Evolutionary conservation across 345 rosid species (phyloP), one percentile per base, ranked within the genome.

Genomic region (Excoecaria cochinchinensis): DNA sequence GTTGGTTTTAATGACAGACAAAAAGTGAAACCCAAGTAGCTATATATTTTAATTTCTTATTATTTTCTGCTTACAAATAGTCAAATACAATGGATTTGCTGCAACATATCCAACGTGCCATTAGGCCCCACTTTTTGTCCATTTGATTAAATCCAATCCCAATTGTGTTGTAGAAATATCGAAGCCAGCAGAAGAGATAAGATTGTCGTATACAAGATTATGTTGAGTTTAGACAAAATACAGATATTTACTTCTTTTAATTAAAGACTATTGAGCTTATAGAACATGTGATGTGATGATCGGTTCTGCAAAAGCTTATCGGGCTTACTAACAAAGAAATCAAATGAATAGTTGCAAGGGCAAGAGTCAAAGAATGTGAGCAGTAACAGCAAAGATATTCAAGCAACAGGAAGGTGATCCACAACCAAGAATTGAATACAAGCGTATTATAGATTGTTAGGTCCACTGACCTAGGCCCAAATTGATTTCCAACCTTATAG

Each of bases 271-370:
- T 68, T 71, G 44, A 77, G 17, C 69, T 38, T 40, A 76, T 51
- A 74, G 42, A 58, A 71, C 31, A 16, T 8, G 42, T 19, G 8
- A 46, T 58, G 70, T 71, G 60, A 61, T 56, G 52, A 77, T 46
- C 90, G 90, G 97, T 92, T 92, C 80, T 92, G 97, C 88, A 86
- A 81, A 81, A 91, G 94, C 59, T 82, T 95, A 73, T 88, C 94
- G 22, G 84, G 87, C 78, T 80, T 90, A 65, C 87, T 91, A 78
- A 84, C 79, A 3, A 87, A 84, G 52, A 83, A 84, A 76, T 80
- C 91, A 21, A 78, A 70, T 13, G 71, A 21, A 25, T 67, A 82
- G 21, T 58, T 76, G 57, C 79, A 72, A 76, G 60, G 21, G 31
- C 80, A 72, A 51, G 79, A 64, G 42, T 69, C 81, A 9, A 38